phyloP scores from a whole-genome alignment of 2,329 filamentous ascomycete species.

The Aureobasidium vineae region DNA sequence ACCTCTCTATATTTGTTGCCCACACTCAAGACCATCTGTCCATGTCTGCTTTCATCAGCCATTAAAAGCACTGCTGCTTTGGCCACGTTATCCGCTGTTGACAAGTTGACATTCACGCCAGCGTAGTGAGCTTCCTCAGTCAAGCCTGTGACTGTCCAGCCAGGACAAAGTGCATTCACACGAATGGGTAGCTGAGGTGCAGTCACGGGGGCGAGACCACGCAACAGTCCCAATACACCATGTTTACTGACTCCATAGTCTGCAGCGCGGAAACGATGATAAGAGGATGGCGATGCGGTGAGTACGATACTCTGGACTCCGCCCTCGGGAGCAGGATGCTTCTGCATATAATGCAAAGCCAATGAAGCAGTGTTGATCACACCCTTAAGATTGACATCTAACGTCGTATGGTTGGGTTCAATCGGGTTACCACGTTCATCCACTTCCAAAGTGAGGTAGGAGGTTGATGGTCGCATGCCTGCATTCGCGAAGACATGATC shows the following conservation, averaged over 20 bases:
- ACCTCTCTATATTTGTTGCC: conserved; percentile 54
- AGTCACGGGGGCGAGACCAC: conserved; percentile 47
- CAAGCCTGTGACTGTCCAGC: conserved; percentile 55
- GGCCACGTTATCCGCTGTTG: conserved; percentile 51
- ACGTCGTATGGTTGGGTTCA: conserved; percentile 39
- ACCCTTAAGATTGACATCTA: conserved; percentile 46
- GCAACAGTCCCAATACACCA: conserved; percentile 54
- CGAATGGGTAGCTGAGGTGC: conserved; percentile 49
- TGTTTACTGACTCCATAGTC: conserved; percentile 59
- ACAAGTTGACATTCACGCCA: conserved; percentile 44
- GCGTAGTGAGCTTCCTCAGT: conserved; percentile 45
- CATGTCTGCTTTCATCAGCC: conserved; percentile 49
- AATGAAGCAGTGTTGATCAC: conserved; percentile 45
- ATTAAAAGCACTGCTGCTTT: conserved; percentile 52
- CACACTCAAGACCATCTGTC: conserved; percentile 54
- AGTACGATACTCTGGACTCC: conserved; percentile 52
- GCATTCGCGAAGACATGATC: conserved; percentile 49
- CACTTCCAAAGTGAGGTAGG: conserved; percentile 35
- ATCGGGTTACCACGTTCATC: conserved; percentile 40
- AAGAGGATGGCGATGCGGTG: conserved; percentile 51
- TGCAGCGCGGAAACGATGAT: conserved; percentile 52
- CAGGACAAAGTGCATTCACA: conserved; percentile 56
- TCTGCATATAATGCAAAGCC: conserved; percentile 49
- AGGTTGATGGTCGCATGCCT: conserved; percentile 48
- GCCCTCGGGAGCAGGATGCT: conserved; percentile 33